Base-by-base conservation (phyloP, 176 grass and related monocot genomes). In the Alopecurus myosuroides region DNA sequence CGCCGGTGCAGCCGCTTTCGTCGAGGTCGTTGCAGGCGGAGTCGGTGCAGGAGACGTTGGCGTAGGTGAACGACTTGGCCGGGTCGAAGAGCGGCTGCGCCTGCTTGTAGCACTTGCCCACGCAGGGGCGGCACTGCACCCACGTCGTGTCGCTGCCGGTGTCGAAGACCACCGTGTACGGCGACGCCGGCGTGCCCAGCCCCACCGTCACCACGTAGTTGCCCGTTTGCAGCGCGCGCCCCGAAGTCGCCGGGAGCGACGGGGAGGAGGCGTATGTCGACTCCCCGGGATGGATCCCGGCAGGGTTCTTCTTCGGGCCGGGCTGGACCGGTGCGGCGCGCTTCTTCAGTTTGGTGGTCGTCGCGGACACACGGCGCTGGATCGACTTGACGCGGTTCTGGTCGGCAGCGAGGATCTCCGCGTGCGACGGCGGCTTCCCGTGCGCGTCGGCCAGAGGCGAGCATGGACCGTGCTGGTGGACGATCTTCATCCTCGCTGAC, bases 121-220 rank as follows among this genome's bases (percentile, higher is more conserved):
- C 85, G 52, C 94, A 97, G 3, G 94, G 94, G 71, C 77, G 53
- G 86, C 94, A 97, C 72, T 97, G 94, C 82, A 97, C 93, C 94
- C 94, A 97, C 15, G 92, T 94, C 72, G 91, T 89, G 79, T 97
- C 94, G 86, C 94, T 97, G 77, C 94, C 94, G 20, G 94, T 97
- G 94, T 97, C 94, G 70, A 97, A 94, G 61, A 89, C 25, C 37
- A 97, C 85, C 18, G 92, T 90, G 69, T 65, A 81, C 64, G 19
- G 68, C 50, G 13, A 13, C 69, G 40, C 39, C 20, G 94, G 94
- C 79, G 89, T 97, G 55, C 94, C 94, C 4, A 97, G 69, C 1
- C 92, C 89, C 22, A 97, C 28, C 58, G 92, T 76, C 37, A 90
- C 92, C 34, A 97, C 76, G 85, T 94, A 97, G 78, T 92, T 97